Evolutionary conservation across 768 basidiomycete species (phyloP).

Genomic region (Trametes punicea): DNA sequence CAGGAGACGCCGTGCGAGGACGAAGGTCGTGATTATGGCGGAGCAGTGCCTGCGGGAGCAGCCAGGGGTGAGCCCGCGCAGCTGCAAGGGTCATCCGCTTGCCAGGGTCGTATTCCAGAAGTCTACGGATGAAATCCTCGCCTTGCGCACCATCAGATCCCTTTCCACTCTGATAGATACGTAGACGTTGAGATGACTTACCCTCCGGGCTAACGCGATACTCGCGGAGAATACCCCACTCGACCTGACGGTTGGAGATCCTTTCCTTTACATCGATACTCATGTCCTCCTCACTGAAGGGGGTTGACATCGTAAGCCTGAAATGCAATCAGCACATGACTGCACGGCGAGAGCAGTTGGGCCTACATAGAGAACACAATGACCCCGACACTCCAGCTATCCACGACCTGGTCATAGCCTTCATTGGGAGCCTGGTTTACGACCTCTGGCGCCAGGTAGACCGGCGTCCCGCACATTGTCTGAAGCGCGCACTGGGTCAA

Average conservation of each 20-base stretch:
- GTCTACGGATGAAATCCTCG: slow-evolving; percentile 58
- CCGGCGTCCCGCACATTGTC: slow-evolving; percentile 97
- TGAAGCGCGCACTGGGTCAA: slow-evolving; percentile 27
- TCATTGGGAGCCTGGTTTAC: slow-evolving; percentile 55
- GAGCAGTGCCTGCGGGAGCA: slow-evolving; percentile 30
- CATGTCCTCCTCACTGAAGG: slow-evolving; percentile 77
- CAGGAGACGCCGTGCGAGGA: slow-evolving; percentile 14
- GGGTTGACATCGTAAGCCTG: slow-evolving; percentile 74
- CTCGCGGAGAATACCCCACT: slow-evolving; percentile 51
- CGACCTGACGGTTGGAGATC: slow-evolving; percentile 54
- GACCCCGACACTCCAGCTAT: slow-evolving; percentile 95
- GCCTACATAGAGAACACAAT: slow-evolving; percentile 89
- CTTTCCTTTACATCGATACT: slow-evolving; percentile 58
- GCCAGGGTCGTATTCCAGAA: slow-evolving; percentile 64
- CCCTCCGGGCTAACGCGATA: slow-evolving; percentile 44
- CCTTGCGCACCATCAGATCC: slow-evolving; percentile 36
- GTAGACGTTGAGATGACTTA: slow-evolving; percentile 31
- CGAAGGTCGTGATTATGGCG: not conserved
- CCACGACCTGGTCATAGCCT: slow-evolving; percentile 87
- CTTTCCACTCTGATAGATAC: not conserved
- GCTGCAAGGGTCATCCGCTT: slow-evolving; percentile 68
- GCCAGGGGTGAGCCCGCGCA: slow-evolving; percentile 78
- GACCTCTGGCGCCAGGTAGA: slow-evolving; percentile 92
- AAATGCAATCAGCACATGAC: too few relatives aligned
- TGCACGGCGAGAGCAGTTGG: too few relatives aligned